Base-by-base conservation (phyloP, 163 green algal species). In the Chlamydomonas reinhardtii region DNA sequence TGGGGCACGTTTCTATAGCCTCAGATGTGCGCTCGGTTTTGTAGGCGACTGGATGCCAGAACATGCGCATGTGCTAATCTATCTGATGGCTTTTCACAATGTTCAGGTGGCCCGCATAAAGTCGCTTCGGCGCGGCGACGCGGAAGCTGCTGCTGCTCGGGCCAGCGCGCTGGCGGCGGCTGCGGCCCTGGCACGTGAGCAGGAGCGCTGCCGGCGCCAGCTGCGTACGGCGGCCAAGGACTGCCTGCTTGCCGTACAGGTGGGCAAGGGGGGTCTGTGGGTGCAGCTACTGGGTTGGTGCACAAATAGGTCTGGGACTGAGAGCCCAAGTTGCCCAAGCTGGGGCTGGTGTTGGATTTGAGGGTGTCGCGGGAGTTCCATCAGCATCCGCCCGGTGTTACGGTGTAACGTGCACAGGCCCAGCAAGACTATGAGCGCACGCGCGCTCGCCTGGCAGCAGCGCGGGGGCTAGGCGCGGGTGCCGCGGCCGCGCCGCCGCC, bases 401-500 rank as follows among this genome's bases (percentile, higher is more conserved):
- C n/a, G n/a, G n/a, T n/a, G n/a, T n/a, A n/a, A n/a, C 12, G 48
- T 14, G 48, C 17, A 22, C 66, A 73, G 56, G 81, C 81, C 25
- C 81, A 87, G 37, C 68, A 78, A 54, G 81, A 87, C 59, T 87
- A 87, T 20, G 81, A 87, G 4, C 81, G 71, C 37, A 87, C 70
- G 27, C 70, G 81, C 17, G 14, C 37, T 17, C 70, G 81, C 54
- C 3, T 87, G 54, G 56, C 56, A 59, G 81, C 81, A 59, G 81
- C 68, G 68, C 79, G 79, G 0, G 79, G 79, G 16, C 69, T 73
- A 32, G 73, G 52, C 15, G 16, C 65, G 2, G 71, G 81, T 17
- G 81, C 59, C 17, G 56, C 71, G 29, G 37, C 81, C 2, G 71
- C 70, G 9, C 32, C 81, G n/a, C 70, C 81, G 56, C 69, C 79